Conservation (phyloP, 2,329 filamentous ascomycete genomes). For the Aspergillus cejpii region DNA sequence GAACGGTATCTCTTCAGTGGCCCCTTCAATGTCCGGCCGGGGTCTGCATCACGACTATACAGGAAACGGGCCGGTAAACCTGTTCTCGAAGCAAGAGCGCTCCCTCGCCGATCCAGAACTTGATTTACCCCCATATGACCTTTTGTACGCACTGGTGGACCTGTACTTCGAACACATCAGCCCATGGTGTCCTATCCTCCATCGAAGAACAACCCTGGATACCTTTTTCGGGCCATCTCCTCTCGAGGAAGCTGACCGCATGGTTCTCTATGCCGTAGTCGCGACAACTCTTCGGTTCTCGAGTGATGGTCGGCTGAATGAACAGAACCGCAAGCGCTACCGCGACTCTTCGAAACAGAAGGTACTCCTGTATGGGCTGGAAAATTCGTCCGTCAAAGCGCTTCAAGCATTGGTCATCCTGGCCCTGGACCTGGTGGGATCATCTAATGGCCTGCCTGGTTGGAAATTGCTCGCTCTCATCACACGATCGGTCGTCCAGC, state of each 20-base stretch:
- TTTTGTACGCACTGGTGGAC: constrained; percentile 65
- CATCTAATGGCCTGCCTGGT: constrained; percentile 80
- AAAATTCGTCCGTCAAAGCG: constrained; percentile 82
- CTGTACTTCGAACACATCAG: constrained; percentile 75
- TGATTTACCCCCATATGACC: constrained; percentile 66
- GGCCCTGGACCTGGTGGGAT: constrained; percentile 75
- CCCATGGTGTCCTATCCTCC: constrained; percentile 83
- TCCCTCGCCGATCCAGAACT: constrained; percentile 49
- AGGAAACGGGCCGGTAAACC: constrained; percentile 49
- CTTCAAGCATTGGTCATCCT: constrained; percentile 82
- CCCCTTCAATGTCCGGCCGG: constrained; percentile 22
- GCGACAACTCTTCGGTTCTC: constrained; percentile 82
- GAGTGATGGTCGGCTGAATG: constrained; percentile 65
- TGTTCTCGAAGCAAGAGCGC: constrained; percentile 46
- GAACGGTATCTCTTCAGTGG: constrained; percentile 18
- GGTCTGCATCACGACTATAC: constrained; percentile 33
- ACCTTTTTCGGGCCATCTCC: constrained; percentile 70
- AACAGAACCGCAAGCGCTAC: constrained; percentile 66
- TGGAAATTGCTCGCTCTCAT: constrained; percentile 91
- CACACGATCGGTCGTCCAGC: constrained; percentile 77
- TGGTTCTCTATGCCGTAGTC: constrained; percentile 81
- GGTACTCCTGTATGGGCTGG: constrained; percentile 78
- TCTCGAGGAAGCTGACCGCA: constrained; percentile 72
- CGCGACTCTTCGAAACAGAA: constrained; percentile 77
- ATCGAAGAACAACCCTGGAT: constrained; percentile 73